These are phyloP conservation scores for Fusarium mangiferae DNA, from an alignment of 2,329 filamentous ascomycete species.

Conservation along the genomic window DNA sequence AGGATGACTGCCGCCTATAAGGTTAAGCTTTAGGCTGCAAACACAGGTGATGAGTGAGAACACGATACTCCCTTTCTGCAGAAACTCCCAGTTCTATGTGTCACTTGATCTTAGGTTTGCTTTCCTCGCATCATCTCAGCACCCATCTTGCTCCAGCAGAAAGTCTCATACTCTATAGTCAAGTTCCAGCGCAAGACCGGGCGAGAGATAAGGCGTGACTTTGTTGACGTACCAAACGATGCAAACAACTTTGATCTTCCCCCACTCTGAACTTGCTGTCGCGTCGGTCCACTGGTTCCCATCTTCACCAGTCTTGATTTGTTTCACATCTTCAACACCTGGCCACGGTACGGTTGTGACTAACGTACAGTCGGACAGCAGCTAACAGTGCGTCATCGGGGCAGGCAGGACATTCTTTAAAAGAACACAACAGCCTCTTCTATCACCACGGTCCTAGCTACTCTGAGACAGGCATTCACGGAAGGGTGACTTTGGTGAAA, in stretches of 20 bases:
- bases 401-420: background rate
- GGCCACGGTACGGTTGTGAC: too few relatives aligned
- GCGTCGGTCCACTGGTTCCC: background rate
- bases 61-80: background rate
- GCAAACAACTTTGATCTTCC: too few relatives aligned
- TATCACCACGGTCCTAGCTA: background rate
- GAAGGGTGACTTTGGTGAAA: too few relatives aligned
- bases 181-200: background rate
- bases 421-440: background rate
- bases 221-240: too few relatives aligned
- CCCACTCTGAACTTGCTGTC: background rate
- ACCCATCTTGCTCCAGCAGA: background rate
- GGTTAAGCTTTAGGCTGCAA: too few relatives aligned
- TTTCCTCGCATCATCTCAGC: background rate
- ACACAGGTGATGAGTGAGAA: too few relatives aligned
- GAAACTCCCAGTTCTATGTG: background rate
- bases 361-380: background rate
- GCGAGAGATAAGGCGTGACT: too few relatives aligned
- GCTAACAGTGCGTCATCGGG: background rate
- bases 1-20: too few relatives aligned
- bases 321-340: background rate
- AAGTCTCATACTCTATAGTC: background rate
- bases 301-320: background rate
- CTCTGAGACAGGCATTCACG: too few relatives aligned
- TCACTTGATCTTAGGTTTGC: background rate